Percentiles rank a stretch among this genome's conserved stretches.
Evolutionary conservation across 164 flowering plant species (phyloP).

Genomic region (Stephania japonica): DNA sequence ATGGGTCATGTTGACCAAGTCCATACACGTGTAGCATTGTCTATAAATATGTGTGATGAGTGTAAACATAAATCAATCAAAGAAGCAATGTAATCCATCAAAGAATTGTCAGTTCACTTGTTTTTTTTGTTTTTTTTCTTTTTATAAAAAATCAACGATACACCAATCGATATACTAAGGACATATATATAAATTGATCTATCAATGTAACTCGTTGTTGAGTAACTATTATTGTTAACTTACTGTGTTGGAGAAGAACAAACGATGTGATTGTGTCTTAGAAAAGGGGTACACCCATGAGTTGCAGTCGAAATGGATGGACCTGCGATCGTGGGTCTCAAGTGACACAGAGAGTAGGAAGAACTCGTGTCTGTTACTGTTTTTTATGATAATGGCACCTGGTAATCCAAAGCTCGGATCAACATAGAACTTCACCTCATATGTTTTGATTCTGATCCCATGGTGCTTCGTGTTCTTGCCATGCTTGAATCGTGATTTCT

Average conservation of each 20-base stretch:
- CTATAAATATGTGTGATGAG: too few relatives aligned
- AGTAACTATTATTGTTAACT: conserved; percentile 9
- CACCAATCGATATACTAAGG: too few relatives aligned
- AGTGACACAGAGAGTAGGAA: conserved; percentile 30
- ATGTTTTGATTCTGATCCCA: conserved; percentile 12
- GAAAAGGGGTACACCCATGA: conserved; percentile 51
- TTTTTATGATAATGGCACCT: conserved; percentile 39
- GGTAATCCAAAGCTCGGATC: conserved; percentile 44
- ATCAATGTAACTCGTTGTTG: too few relatives aligned
- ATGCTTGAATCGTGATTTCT: conserved; percentile 27
- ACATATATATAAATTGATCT: neutral
- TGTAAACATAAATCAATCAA: too few relatives aligned
- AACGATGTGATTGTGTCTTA: conserved; percentile 19
- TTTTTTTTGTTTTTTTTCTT: too few relatives aligned
- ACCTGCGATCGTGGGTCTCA: conserved; percentile 6
- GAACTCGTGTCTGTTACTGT: conserved; percentile 34
- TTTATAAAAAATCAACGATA: too few relatives aligned
- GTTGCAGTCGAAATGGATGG: conserved; percentile 43
- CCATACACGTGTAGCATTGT: too few relatives aligned
- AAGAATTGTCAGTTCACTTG: too few relatives aligned
- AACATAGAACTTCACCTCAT: conserved; percentile 21
- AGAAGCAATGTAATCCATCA: too few relatives aligned
- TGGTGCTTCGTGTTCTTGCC: conserved; percentile 24
- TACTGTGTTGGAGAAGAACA: conserved; percentile 55
- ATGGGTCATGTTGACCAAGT: too few relatives aligned